Evolutionary conservation across 345 rosid species (phyloP), one percentile per base, ranked within the genome.

Genomic region (Eucalyptus polybractea): DNA sequence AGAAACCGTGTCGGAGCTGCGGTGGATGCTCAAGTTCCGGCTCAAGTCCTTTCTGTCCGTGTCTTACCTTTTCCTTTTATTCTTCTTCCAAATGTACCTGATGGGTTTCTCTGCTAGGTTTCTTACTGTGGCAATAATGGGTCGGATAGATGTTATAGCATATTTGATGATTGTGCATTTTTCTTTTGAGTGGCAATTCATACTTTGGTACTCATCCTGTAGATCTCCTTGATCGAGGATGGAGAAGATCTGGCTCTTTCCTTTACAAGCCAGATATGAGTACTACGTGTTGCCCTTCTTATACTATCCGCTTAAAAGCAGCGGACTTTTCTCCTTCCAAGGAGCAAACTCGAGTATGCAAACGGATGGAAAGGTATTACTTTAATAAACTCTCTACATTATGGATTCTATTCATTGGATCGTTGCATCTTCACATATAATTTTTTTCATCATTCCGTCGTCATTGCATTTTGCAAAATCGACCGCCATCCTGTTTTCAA

Each of bases 201-300:
- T 72, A 42, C 87, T 40, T 42, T 37, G 25, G 13, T 89, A 89
- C 89, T 87, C 87, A 17, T 86, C 45, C 86, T 86, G 45, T 88
- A 98, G 99, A 94, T 88, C 99, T 97, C 90, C 98, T 98, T 89
- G 99, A 98, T 88, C 93, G 95, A 53, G 99, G 99, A 40, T 97
- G 99, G 99, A 96, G 99, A 92, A 92, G 98, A 91, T 93, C 97
- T 16, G 99, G 99, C 50, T 92, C 92, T 91, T 92, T 93, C 89
- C 96, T 98, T 47, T 97, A 96, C 93, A 96, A 96, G 91, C 99
- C 96, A 89, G 97, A 97, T 90, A 98, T 98, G 99, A 95, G 94
- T 92, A 95, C 88, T 92, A 98, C 99, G 1, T 98, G 99, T 86
- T 98, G 99, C 92, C 99, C 99, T 42, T 91, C 99, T 89, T 98